Base-by-base conservation (phyloP, 1,284 basidiomycete species). In the Tetrapyrgos nigripes region DNA sequence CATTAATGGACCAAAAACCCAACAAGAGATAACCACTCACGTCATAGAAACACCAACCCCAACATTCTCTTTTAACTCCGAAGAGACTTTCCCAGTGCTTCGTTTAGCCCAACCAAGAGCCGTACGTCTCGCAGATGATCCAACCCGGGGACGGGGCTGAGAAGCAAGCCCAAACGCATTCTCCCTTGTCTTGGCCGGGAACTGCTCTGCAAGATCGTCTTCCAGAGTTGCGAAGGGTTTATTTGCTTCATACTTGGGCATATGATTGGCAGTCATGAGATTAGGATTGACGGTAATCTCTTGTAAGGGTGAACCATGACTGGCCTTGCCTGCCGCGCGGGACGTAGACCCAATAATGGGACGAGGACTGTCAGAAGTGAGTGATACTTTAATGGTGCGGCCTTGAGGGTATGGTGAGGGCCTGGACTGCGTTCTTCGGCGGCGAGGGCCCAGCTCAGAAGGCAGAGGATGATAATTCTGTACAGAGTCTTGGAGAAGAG, bases 401-500 rank as follows among this genome's bases (percentile, higher is more conserved):
- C 68, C 66, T 52, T 79, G 73, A 33, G 89, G 89, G 63, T 93
- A 92, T 0, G 91, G 91, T 2, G 88, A 89, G 0, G 87, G 78
- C 24, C 91, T 79, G 40, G 91, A 92, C 23, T 81, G 80, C 0
- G 85, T 89, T 40, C 88, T 83, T 45, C 81, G 72, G 28, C 86
- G 83, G 58, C 79, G 83, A 31, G 79, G 79, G 8, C 83, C 83
- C 29, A 91, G 78, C 54, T 91, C 89, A 0, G 83, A 84, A 0
- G 91, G 86, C 13, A 93, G 81, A 13, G 88, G 86, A 0, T 83
- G 83, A 56, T 84, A 93, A 55, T 78, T 88, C 70, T 88, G 80
- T 48, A 89, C 76, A 0, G 91, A 92, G 52, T 92, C 84, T 57
- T 91, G 83, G 1, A 93, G 77, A 57, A 93, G 73, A 0, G 87